These are phyloP conservation scores for Mucor ambiguus DNA, from an alignment of 371 early-diverging fungal genomes.

Conservation along the genomic window DNA sequence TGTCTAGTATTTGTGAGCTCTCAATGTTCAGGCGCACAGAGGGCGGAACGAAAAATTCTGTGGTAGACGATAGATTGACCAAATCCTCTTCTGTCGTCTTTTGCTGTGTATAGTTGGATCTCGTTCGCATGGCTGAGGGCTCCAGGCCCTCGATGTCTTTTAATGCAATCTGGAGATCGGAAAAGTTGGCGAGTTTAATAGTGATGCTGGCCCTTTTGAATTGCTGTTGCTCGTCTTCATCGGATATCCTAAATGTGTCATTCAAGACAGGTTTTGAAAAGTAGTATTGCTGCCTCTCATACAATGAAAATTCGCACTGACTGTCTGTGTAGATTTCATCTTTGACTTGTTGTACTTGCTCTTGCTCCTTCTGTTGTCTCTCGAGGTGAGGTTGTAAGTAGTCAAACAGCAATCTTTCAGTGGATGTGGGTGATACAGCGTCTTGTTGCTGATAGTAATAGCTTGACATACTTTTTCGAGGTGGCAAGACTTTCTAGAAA, in stretches of 20 bases:
- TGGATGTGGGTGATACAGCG: constrained; percentile 13
- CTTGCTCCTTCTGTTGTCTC: background rate
- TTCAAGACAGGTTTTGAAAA: constrained; percentile 11
- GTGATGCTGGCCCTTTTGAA: constrained; percentile 1
- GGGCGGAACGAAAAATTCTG: constrained; percentile 12
- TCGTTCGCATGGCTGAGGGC: background rate
- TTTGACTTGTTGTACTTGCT: background rate
- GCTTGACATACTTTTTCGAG: background rate
- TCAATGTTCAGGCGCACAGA: constrained; percentile 17
- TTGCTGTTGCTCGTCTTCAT: constrained; percentile 9
- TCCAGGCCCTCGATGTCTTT: constrained; percentile 18
- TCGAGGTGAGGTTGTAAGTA: constrained; percentile 16
- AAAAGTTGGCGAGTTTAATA: constrained; percentile 17
- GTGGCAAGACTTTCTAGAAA: background rate
- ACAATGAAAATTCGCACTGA: background rate
- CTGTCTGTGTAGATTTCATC: background rate
- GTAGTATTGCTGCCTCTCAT: background rate
- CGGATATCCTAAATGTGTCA: constrained; percentile 7
- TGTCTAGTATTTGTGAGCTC: constrained; percentile 22
- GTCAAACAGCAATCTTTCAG: constrained; percentile 14
- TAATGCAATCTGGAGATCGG: constrained; percentile 19
- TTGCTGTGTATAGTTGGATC: background rate
- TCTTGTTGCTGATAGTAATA: background rate
- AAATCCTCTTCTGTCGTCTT: constrained; percentile 21
- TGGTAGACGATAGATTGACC: background rate